Percentiles rank a stretch among this genome's conserved stretches.
Conservation (phyloP, 2,329 filamentous ascomycete genomes). For the Botrytis medusae region DNA sequence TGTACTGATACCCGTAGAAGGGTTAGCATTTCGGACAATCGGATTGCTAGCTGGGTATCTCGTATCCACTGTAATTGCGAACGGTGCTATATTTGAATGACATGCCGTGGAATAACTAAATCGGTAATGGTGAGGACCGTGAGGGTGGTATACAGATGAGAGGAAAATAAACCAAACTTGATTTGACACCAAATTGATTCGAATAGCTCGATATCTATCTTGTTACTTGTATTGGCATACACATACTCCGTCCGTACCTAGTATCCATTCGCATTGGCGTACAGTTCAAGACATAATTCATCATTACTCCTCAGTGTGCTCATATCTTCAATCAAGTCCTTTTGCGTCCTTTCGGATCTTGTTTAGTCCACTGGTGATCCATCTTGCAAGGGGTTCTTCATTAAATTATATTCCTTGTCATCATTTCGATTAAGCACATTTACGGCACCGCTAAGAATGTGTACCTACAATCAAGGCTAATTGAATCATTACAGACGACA, state of each 20-base stretch:
- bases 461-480: background rate
- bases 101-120: background rate
- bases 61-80: slow-evolving; percentile 2
- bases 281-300: background rate
- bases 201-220: background rate
- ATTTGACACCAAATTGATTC: background rate
- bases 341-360: background rate
- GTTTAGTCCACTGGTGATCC: background rate
- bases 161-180: background rate
- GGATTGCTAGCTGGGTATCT: background rate
- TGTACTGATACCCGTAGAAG: background rate
- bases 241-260: background rate
- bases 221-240: no score
- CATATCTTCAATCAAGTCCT: background rate
- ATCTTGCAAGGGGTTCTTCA: slow-evolving; percentile 9
- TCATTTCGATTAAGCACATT: slow-evolving; percentile 15
- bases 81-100: background rate
- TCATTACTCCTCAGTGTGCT: background rate
- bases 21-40: background rate
- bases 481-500: background rate
- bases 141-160: background rate
- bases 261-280: background rate
- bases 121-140: background rate
- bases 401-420: slow-evolving; percentile 12
- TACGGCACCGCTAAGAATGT: background rate